Conservation (phyloP, 179 eudicot genomes). For the Camellia oleifera region DNA sequence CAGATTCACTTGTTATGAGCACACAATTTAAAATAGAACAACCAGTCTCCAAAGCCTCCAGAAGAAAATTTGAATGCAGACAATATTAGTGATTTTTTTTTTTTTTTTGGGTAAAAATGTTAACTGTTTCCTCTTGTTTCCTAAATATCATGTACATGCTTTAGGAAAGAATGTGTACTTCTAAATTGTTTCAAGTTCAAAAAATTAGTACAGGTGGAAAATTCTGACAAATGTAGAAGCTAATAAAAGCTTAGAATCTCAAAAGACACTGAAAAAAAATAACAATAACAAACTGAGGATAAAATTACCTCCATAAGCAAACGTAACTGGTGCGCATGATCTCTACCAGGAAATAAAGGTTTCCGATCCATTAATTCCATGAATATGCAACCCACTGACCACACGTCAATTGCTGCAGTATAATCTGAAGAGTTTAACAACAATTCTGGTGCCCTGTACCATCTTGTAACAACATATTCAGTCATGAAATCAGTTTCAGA, state of each 20-base stretch:
- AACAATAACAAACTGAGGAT: not conserved
- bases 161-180: not conserved
- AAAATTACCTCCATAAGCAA: slow-evolving; percentile 78
- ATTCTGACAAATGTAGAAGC: not conserved
- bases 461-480: slow-evolving; percentile 88
- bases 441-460: slow-evolving; percentile 87
- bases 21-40: not conserved
- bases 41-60: not conserved
- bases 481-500: slow-evolving; percentile 94
- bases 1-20: not conserved
- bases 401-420: slow-evolving; percentile 87
- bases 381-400: slow-evolving; percentile 95
- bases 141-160: no score
- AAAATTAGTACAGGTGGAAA: not conserved
- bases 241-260: not conserved
- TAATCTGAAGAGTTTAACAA: slow-evolving; percentile 85
- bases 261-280: not conserved
- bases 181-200: not conserved
- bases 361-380: slow-evolving; percentile 95
- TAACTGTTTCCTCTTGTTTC: no score
- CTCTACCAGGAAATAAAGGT: slow-evolving; percentile 92
- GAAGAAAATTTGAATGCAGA: not conserved
- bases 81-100: not conserved
- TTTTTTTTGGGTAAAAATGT: not conserved
- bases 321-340: slow-evolving; percentile 89